Conservation (phyloP, 345 rosid species). For the Kandelia obovata region DNA sequence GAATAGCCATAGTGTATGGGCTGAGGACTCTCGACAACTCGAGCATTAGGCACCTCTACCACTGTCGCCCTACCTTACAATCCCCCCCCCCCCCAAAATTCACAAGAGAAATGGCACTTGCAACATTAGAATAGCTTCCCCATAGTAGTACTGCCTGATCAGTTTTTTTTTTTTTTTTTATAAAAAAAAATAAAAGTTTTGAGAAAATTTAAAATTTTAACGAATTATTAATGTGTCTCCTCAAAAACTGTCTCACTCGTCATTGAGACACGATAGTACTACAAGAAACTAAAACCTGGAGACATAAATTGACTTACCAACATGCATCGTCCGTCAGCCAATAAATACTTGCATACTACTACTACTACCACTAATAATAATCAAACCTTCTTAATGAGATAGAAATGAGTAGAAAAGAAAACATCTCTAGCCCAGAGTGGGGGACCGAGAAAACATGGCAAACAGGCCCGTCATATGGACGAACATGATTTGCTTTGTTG, state of each 20-base stretch:
- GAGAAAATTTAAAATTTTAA: too few relatives aligned
- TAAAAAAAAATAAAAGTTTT: not conserved
- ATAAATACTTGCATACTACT: too few relatives aligned
- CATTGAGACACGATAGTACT: not conserved
- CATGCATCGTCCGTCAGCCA: too few relatives aligned
- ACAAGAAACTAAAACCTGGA: not conserved
- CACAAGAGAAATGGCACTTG: too few relatives aligned
- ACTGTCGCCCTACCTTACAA: not conserved
- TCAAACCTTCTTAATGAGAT: conserved; percentile 32
- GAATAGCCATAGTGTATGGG: not conserved
- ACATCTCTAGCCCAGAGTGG: conserved; percentile 53
- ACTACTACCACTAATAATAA: not conserved
- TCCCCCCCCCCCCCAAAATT: not conserved
- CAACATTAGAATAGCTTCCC: too few relatives aligned
- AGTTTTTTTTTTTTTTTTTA: not conserved
- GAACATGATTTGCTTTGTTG: conserved; percentile 49
- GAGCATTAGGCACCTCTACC: not conserved
- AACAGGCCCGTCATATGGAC: conserved; percentile 61
- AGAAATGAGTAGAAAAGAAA: conserved; percentile 44
- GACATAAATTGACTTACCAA: not conserved
- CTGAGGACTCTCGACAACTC: not conserved
- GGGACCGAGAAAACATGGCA: conserved; percentile 48
- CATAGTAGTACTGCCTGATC: too few relatives aligned
- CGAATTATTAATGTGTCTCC: not conserved
- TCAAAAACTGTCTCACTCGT: not conserved